Evolutionary conservation across 306 rosid genomes (phyloP), one percentile per base, ranked within the genome.

Genomic region (Trichosanthes cucumerina): DNA sequence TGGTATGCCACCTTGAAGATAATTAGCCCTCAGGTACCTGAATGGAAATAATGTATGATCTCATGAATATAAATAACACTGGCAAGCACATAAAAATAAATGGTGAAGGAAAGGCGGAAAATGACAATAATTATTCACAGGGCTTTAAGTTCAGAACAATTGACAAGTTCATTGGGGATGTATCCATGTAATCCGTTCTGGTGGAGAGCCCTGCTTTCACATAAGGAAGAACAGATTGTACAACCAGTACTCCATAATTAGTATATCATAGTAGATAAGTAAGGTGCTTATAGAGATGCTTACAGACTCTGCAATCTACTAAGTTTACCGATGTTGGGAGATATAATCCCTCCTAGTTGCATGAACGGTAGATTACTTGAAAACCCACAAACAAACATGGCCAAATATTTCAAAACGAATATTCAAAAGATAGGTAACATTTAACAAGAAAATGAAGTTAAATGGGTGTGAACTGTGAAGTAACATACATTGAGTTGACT

Each of bases 241-340:
- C 1, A 28, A 28, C 38, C 41, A 63, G 28, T 56, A 14, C 57
- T 68, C 28, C 15, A 21, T 31, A 50, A 74, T 53, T 39, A 68
- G 8, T 1, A 10, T 39, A 15, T 19, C 50, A 68, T 1, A 44
- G 19, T 18, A 68, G 47, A 77, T 23, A 77, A 58, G 38, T 6
- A 39, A 38, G 54, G 34, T 41, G 14, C 9, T n/a, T 7, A 36
- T 85, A 26, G 68, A 16, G 33, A 70, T 12, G 78, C 99, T 93
- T 81, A 96, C 99, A 96, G 75, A 85, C 99, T 92, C 81, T 96
- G 97, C 12, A 96, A 79, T 87, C 92, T 86, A 77, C 86, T 91
- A 57, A 96, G 99, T 89, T 88, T 91, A 54, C 99, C 99, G 80
- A 96, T 85, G 86, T 92, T 92, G 78, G 99, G 98, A 81, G 98